Percentiles rank a stretch among this genome's conserved stretches.
Evolutionary conservation across 768 basidiomycete species (phyloP).

Genomic region (Coprinopsis sp.): DNA sequence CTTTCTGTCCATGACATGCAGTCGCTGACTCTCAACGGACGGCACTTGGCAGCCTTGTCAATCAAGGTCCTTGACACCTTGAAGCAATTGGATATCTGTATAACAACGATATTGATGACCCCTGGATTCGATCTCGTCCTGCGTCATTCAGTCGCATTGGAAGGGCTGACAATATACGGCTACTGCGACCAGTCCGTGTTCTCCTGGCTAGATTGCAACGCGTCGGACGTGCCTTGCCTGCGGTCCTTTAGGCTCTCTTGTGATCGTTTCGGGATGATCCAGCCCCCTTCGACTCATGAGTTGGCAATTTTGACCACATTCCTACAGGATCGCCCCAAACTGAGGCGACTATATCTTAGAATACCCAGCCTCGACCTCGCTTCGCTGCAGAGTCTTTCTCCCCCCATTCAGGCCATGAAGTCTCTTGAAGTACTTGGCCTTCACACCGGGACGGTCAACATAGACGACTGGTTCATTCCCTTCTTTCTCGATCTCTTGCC

Average conservation of each 20-base stretch:
- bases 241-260: conserved; percentile 33
- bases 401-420: conserved; percentile 21
- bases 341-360: conserved; percentile 33
- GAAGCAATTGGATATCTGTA: conserved; percentile 30
- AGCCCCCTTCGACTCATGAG: conserved; percentile 13
- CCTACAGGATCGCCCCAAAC: conserved; percentile 21
- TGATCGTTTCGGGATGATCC: conserved; percentile 16
- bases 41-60: conserved; percentile 25
- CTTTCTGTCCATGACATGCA: conserved; percentile 13
- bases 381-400: conserved; percentile 18
- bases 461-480: conserved; percentile 21
- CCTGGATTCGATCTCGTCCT: conserved; percentile 32
- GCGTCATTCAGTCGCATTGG: conserved; percentile 27
- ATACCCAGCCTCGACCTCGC: conserved; percentile 23
- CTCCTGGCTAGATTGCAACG: conserved; percentile 25
- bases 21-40: conserved; percentile 24
- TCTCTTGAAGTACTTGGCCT: conserved; percentile 33
- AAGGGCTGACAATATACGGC: conserved; percentile 36
- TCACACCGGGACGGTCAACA: conserved; percentile 28
- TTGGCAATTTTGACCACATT: conserved; percentile 24
- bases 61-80: conserved; percentile 27
- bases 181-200: conserved; percentile 24
- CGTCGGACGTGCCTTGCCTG: conserved; percentile 26
- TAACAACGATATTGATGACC: conserved; percentile 21
- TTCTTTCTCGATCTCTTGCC: conserved; percentile 24